phyloP scores from a whole-genome alignment of 2,329 filamentous ascomycete genomes.

The Amesomyces nigricolor region DNA sequence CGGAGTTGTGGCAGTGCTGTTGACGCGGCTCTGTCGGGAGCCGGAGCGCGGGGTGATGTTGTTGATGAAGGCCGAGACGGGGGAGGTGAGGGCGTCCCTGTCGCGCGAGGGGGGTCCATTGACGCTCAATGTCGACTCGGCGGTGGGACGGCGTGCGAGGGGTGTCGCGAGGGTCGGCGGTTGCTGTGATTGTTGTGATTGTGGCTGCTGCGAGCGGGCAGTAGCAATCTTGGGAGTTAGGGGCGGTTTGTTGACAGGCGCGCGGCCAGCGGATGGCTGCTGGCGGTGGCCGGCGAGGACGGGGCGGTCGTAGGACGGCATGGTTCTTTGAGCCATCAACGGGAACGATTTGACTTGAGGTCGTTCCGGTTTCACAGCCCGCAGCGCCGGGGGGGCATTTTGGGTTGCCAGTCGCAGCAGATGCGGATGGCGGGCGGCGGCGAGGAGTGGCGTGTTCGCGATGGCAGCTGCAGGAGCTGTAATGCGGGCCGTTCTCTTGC shows the following conservation, averaged over 20 bases:
- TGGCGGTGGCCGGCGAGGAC: conserved; percentile 40
- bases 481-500: conserved; percentile 23
- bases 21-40: conserved; percentile 63
- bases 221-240: conserved; percentile 51
- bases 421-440: conserved; percentile 18
- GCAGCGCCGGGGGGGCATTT: conserved; percentile 34
- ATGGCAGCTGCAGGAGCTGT: conserved; percentile 14
- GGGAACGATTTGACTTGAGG: conserved; percentile 15
- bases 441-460: conserved; percentile 1
- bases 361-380: conserved; percentile 27
- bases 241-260: conserved; percentile 40
- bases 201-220: conserved; percentile 17
- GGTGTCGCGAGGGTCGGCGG: conserved; percentile 38
- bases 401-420: conserved; percentile 32
- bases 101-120: conserved; percentile 22
- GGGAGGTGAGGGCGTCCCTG: conserved; percentile 48
- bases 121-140: conserved; percentile 11
- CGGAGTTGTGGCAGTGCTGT: conserved; percentile 63
- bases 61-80: conserved; percentile 52
- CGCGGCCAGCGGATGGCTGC: conserved; percentile 60
- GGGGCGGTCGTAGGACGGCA: conserved; percentile 32
- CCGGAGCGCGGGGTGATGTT: conserved; percentile 78
- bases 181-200: conserved; percentile 25
- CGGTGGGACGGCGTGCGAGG: conserved; percentile 32
- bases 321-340: conserved; percentile 26